Evolutionary conservation across 306 rosid genomes (phyloP).

Genomic region (Gastrolobium villosum): DNA sequence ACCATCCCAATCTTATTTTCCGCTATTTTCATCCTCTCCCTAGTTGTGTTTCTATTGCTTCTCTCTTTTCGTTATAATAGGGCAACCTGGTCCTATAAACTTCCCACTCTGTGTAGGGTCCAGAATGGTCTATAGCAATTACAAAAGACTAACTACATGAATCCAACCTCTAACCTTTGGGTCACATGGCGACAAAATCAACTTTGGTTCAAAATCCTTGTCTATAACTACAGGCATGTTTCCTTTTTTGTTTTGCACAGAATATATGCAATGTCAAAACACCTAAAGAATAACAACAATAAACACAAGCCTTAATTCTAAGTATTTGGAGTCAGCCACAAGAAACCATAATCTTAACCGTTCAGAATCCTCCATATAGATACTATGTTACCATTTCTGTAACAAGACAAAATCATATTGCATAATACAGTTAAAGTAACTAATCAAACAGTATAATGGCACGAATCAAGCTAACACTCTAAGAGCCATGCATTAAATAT

Average conservation of each 20-base stretch:
- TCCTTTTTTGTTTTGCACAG: not conserved
- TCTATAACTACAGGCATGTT: not conserved
- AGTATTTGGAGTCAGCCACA: not conserved
- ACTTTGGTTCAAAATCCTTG: not conserved
- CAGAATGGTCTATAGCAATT: too few relatives aligned
- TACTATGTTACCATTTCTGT: conserved; percentile 12
- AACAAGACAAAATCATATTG: conserved; percentile 10
- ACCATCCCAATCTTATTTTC: too few relatives aligned
- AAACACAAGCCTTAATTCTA: conserved; percentile 20
- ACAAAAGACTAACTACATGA: too few relatives aligned
- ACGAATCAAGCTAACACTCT: not conserved
- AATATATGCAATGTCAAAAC: not conserved
- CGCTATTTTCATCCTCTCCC: too few relatives aligned
- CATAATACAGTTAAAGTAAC: conserved; percentile 5
- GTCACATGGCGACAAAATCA: not conserved
- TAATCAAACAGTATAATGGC: not conserved
- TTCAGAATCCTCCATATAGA: conserved; percentile 11
- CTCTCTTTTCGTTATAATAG: too few relatives aligned
- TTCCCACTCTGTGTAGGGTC: too few relatives aligned
- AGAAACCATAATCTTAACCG: conserved; percentile 3
- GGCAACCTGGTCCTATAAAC: too few relatives aligned
- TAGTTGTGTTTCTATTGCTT: too few relatives aligned
- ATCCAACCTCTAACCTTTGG: too few relatives aligned
- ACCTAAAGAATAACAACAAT: conserved; percentile 3
- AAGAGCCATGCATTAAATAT: not conserved